phyloP scores from a whole-genome alignment of 75 land plant genomes.

The Cryptomeria japonica region DNA sequence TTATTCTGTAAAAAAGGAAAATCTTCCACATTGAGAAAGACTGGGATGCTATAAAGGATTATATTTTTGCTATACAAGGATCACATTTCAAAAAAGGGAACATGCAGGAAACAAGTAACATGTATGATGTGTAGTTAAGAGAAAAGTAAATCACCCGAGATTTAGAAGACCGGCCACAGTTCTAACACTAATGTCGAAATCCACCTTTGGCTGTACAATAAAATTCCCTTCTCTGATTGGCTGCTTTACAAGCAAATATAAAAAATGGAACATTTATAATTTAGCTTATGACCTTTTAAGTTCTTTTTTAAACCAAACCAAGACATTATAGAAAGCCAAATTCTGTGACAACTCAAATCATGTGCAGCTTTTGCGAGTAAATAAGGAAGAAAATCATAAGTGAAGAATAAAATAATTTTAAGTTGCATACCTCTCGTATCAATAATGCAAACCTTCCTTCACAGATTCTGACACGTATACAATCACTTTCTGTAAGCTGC shows the following conservation, averaged over 20 bases:
- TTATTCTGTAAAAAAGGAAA: not conserved
- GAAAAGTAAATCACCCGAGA: conserved; percentile 69
- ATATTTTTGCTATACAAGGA: not conserved
- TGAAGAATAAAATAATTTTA: not conserved
- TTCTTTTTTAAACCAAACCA: not conserved
- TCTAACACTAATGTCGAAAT: conserved; percentile 96
- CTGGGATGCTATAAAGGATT: not conserved
- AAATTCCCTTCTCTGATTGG: conserved; percentile 97
- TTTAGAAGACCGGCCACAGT: conserved; percentile 98
- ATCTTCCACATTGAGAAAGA: not conserved
- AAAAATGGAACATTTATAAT: not conserved
- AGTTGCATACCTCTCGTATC: conserved; percentile 82
- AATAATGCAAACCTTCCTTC: conserved; percentile 98
- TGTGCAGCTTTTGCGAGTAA: not conserved
- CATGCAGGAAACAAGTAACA: not conserved
- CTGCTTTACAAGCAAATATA: conserved; percentile 27
- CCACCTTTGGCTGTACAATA: conserved; percentile 97
- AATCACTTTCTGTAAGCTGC: conserved; percentile 80
- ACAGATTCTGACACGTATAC: conserved; percentile 95
- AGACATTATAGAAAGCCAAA: not conserved
- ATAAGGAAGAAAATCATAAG: conserved; percentile 2
- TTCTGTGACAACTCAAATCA: not conserved
- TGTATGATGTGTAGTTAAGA: not conserved
- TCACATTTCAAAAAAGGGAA: not conserved
- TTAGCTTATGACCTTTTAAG: not conserved